These are phyloP conservation scores for Fusarium goolgardi DNA, from an alignment of 2,329 filamentous ascomycete species.

Conservation along the genomic window DNA sequence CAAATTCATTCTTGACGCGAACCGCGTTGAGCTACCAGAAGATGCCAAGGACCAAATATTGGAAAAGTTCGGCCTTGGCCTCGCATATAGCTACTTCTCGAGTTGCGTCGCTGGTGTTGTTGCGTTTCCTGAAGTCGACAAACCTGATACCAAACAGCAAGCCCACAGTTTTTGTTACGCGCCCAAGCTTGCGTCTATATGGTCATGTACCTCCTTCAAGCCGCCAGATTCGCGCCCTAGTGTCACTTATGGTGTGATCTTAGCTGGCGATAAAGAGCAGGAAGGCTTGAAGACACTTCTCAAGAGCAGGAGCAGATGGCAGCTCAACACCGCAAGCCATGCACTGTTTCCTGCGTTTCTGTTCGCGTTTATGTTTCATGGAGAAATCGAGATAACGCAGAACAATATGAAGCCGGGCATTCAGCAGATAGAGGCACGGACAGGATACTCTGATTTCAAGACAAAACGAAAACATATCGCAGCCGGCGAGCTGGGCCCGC, in stretches of 20 bases:
- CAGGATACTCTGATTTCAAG: slow-evolving; percentile 52
- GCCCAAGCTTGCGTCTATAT: slow-evolving; percentile 54
- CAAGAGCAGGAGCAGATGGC: slow-evolving; percentile 47
- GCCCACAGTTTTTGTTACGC: slow-evolving; percentile 52
- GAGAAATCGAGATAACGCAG: slow-evolving; percentile 51
- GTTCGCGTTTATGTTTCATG: slow-evolving; percentile 50
- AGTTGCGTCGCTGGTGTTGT: slow-evolving; percentile 52
- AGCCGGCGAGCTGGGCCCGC: slow-evolving; percentile 46
- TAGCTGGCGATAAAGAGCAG: slow-evolving; percentile 46
- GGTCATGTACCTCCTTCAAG: slow-evolving; percentile 48
- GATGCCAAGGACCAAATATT: slow-evolving; percentile 38
- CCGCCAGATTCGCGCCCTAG: slow-evolving; percentile 13
- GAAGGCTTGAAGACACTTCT: slow-evolving; percentile 41
- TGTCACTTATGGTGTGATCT: slow-evolving; percentile 50
- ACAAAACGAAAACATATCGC: slow-evolving; percentile 46
- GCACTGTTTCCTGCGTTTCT: slow-evolving; percentile 54
- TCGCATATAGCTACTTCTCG: slow-evolving; percentile 51
- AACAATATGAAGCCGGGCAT: slow-evolving; percentile 50
- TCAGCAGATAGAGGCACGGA: slow-evolving; percentile 51
- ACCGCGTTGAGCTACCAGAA: slow-evolving; percentile 45
- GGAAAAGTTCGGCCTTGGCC: slow-evolving; percentile 46
- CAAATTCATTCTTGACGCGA: slow-evolving; percentile 38
- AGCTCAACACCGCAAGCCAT: slow-evolving; percentile 42
- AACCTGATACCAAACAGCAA: slow-evolving; percentile 20
- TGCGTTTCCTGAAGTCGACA: slow-evolving; percentile 36